These are phyloP conservation scores for Ophiostoma triangulosporum DNA, from an alignment of 2,329 filamentous ascomycete genomes.

Conservation along the genomic window DNA sequence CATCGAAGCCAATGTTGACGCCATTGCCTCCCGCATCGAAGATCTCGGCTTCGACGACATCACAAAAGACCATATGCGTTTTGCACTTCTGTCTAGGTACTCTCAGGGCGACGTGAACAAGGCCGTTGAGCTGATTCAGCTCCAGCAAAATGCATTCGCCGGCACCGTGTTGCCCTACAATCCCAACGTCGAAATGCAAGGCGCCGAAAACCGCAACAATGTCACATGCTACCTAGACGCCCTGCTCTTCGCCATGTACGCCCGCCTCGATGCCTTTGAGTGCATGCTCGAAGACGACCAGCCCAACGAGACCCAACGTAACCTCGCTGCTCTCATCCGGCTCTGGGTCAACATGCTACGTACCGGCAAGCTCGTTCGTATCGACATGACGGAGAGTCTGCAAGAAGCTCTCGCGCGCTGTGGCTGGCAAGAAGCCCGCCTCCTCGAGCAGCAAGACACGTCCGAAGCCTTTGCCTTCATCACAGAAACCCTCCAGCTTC, in stretches of 20 bases:
- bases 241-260: slow-evolving; percentile 91
- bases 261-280: slow-evolving; percentile 78
- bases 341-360: slow-evolving; percentile 91
- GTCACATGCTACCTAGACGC: slow-evolving; percentile 95
- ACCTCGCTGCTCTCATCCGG: slow-evolving; percentile 63
- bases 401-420: slow-evolving; percentile 73
- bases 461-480: slow-evolving; percentile 95
- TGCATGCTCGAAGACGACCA: slow-evolving; percentile 78
- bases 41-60: slow-evolving; percentile 33
- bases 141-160: slow-evolving; percentile 70
- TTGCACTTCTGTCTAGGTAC: slow-evolving; percentile 46
- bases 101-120: slow-evolving; percentile 58
- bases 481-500: slow-evolving; percentile 75
- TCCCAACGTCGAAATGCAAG: slow-evolving; percentile 57
- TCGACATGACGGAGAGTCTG: slow-evolving; percentile 50
- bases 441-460: slow-evolving; percentile 78
- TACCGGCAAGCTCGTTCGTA: slow-evolving; percentile 70
- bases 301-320: slow-evolving; percentile 55
- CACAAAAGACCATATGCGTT: slow-evolving; percentile 42
- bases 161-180: slow-evolving; percentile 67
- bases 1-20: slow-evolving; percentile 7
- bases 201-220: slow-evolving; percentile 70
- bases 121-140: slow-evolving; percentile 60
- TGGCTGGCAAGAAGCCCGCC: slow-evolving; percentile 72
- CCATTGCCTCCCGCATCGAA: slow-evolving; percentile 25